Evolutionary conservation across 345 rosid genomes (phyloP), one percentile per base, ranked within the genome.

Genomic region (Ceriops zippeliana): DNA sequence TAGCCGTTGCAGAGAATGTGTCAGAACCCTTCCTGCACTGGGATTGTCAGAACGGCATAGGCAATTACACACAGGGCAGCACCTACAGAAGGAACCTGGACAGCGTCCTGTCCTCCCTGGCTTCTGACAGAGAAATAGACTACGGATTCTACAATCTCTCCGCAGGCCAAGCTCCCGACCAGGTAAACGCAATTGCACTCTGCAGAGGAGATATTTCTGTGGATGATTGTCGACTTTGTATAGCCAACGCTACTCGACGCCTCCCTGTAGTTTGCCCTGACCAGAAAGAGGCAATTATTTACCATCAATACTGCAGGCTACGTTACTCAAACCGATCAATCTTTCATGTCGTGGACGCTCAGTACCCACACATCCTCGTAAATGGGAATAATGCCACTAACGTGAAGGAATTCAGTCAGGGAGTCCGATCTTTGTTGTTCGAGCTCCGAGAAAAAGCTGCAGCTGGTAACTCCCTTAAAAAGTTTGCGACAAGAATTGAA

Each of bases 121-220:
- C 30, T 68, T 61, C 84, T 42, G 71, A 78, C 70, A 75, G 75
- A 62, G 35, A 67, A 19, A 67, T 70, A 49, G 42, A 66, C 1
- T 68, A 65, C 0, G 83, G 77, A 31, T 88, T 86, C 37, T 79
- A 71, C 67, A 86, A 86, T 76, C 65, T 49, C 75, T 73, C 83
- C 32, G 65, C 61, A 3, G 88, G 87, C 26, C 61, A 62, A 13
- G 68, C 19, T 6, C 37, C 37, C 37, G 37, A 34, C 37, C 37
- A 34, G 9, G 9, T 34, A 34, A 34, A 34, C 9, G 9, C 37
- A 34, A 34, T 34, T 34, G 37, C 37, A 6, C 9, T 34, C 8
- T 34, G 37, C 37, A 34, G 37, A 53, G 71, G 66, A 1, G 79
- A 74, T 26, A 0, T 22, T 7, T 4, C 63, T 1, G 7, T 51